A percentile compares a stretch with the other conserved stretches of the same genome.
Evolutionary conservation across 2,329 filamentous ascomycete genomes (phyloP).

Genomic region (Orbilia blumenaviensis): DNA sequence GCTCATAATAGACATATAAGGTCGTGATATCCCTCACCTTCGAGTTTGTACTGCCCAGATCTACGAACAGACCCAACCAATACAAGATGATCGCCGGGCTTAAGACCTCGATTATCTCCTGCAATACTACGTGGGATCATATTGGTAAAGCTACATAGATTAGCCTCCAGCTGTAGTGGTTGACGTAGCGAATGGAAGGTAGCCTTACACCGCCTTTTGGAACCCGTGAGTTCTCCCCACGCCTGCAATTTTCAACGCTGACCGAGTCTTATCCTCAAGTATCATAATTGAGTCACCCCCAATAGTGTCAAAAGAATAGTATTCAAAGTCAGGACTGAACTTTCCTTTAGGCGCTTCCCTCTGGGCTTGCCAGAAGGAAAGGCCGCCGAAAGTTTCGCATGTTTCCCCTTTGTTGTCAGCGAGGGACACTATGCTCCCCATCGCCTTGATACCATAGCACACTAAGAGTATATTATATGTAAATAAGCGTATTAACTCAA

Average conservation of each 20-base stretch:
- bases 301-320: slow-evolving; percentile 2
- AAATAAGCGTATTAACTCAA: too few species aligned
- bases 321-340: neutral
- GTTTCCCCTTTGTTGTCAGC: neutral
- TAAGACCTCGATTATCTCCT: neutral
- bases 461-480: neutral
- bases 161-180: neutral
- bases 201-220: neutral
- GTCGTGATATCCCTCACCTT: neutral
- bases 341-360: neutral
- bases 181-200: neutral
- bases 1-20: neutral
- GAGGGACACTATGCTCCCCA: neutral
- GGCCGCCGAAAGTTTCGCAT: slow-evolving; percentile 7
- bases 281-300: neutral
- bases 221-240: neutral
- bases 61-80: neutral
- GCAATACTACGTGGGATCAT: neutral
- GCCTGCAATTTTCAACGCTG: neutral
- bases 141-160: neutral
- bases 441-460: neutral
- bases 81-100: neutral
- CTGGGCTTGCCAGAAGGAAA: slow-evolving; percentile 1
- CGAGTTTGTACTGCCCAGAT: neutral
- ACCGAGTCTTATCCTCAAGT: neutral